phyloP scores from a whole-genome alignment of 805 yeast genomes.

The Hanseniaspora taiwanica region DNA sequence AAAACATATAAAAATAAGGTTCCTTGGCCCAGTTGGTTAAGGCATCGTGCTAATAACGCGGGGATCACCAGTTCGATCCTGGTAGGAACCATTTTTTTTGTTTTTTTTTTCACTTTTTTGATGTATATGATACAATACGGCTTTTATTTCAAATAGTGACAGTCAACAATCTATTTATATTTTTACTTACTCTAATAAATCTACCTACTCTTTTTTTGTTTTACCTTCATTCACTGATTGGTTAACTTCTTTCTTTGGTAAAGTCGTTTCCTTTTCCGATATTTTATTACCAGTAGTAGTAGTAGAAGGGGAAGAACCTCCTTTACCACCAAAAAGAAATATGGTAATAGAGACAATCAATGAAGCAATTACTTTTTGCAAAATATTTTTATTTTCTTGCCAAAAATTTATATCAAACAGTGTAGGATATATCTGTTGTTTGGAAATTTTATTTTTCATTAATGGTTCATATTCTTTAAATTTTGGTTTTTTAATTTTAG shows the following conservation, averaged over 20 bases:
- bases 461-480: slow-evolving; percentile 6
- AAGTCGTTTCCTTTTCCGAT: too few species aligned
- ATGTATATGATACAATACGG: too few species aligned
- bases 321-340: neutral
- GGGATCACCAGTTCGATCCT: slow-evolving; percentile 27
- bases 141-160: too few species aligned
- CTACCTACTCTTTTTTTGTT: too few species aligned
- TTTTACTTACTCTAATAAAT: too few species aligned
- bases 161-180: too few species aligned
- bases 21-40: slow-evolving; percentile 27
- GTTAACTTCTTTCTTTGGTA: too few species aligned
- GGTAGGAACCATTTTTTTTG: slow-evolving; percentile 21
- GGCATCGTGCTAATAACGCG: slow-evolving; percentile 27
- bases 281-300: too few species aligned
- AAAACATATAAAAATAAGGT: slow-evolving; percentile 8
- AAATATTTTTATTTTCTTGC: neutral
- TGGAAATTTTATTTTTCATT: slow-evolving; percentile 10
- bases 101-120: neutral
- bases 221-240: too few species aligned
- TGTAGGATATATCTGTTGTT: slow-evolving; percentile 21
- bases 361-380: neutral
- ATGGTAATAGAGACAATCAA: neutral
- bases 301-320: too few species aligned
- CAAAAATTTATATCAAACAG: slow-evolving; percentile 11
- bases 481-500: neutral